Base-by-base conservation (phyloP, 164 flowering plant species). In the Warburgia ugandensis region DNA sequence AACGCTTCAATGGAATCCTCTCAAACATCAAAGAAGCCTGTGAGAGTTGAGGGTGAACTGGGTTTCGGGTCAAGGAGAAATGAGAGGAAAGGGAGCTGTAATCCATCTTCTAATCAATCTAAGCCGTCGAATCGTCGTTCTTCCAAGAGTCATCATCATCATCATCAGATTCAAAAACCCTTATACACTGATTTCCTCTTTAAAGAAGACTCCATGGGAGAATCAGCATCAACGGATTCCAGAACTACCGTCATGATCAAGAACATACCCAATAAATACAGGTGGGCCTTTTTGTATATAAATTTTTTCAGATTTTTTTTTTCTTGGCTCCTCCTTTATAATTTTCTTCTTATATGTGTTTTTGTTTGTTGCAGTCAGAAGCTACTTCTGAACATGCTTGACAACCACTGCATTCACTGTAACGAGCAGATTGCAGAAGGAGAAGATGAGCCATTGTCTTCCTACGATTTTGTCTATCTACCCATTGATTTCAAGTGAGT, bases 231-330 rank as follows among this genome's bases (percentile, higher is more conserved):
- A 43, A 69, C 49, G 19, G 98, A 91, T 60, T 23, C 77, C 6
- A 75, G 98, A 52, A 91, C 98, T 43, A 87, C 96, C n/a, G 75
- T 91, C 50, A 91, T 91, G 98, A 85, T 91, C 57, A 91, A 91
- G 69, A 91, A 91, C 88, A 85, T 91, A 50, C 98, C 98, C 60
- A 91, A 91, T 73, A 91, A 91, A 65, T 91, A 91, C 78, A 87
- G 96, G 96, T 83, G 26, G 14, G n/a, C n/a, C n/a, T n/a, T n/a
- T n/a, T 9, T 6, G 16, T 13, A n/a, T 13, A 2, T 2, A 22
- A 42, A 2, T 20, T 28, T 16, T 27, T 6, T 56, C 9, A n/a
- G 6, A 3, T 39, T 39, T 38, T 20, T 45, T 19, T 40, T 42
- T 19, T 17, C 54, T 14, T 33, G 17, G 16, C 6, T 17, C 40